These are phyloP conservation scores for Novymonas esmeraldas DNA, from an alignment of 208 protist genomes.

Conservation along the genomic window DNA sequence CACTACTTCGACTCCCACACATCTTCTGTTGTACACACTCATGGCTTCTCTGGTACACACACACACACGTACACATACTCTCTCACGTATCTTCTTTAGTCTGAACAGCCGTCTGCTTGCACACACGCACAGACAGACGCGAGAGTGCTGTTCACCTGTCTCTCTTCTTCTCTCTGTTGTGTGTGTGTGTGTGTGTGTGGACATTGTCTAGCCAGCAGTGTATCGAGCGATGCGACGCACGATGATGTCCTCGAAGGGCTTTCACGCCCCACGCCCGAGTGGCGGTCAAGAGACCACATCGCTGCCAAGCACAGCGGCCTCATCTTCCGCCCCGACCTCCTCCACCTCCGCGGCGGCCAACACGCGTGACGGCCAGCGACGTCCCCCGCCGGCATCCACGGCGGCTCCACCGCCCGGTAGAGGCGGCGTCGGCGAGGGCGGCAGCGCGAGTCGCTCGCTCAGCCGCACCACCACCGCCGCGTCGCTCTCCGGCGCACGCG, in stretches of 20 bases:
- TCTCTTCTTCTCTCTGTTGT: neutral
- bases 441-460: neutral
- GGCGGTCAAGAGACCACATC: conserved; percentile 5
- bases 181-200: neutral
- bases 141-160: too few species aligned
- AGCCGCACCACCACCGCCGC: neutral
- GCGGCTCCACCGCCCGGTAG: too few species aligned
- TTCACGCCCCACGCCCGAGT: conserved; percentile 48
- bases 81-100: too few species aligned
- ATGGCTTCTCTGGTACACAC: neutral
- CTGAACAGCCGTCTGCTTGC: neutral
- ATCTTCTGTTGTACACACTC: neutral
- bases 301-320: too few species aligned
- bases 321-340: conserved; percentile 1
- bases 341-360: too few species aligned
- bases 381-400: too few species aligned
- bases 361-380: too few species aligned
- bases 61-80: neutral
- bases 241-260: conserved; percentile 38
- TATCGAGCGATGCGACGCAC: conserved; percentile 47
- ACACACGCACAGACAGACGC: neutral
- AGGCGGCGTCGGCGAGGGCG: too few species aligned
- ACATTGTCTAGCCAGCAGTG: too few species aligned
- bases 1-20: too few species aligned
- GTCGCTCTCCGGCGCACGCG: neutral